These are phyloP conservation scores for Kodamaea laetipori DNA, from an alignment of 805 yeast species.

Conservation along the genomic window DNA sequence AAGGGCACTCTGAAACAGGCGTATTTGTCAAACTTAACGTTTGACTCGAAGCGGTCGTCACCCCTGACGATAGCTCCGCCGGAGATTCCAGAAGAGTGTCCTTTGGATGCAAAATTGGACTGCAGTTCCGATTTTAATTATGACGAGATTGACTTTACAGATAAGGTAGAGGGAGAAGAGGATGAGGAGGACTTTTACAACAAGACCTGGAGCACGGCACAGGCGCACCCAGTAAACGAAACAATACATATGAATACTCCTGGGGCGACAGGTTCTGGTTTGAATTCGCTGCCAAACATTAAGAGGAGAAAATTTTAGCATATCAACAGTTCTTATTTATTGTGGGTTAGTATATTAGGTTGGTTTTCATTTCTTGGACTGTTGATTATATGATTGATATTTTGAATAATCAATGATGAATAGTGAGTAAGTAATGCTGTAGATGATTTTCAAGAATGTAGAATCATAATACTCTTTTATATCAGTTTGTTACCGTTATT, in stretches of 20 bases:
- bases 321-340: conserved; percentile 3
- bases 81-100: too few relatives aligned
- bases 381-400: conserved; percentile 1
- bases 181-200: conserved; percentile 22
- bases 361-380: conserved; percentile 6
- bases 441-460: too few relatives aligned
- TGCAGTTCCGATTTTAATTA: conserved; percentile 17
- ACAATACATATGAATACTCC: conserved; percentile 3
- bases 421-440: too few relatives aligned
- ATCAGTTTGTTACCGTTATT: too few relatives aligned
- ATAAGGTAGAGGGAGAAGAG: conserved; percentile 20
- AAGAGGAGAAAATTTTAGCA: conserved; percentile 3
- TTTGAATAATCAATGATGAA: background rate
- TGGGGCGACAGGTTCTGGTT: background rate
- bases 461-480: too few relatives aligned
- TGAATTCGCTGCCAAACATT: conserved; percentile 7
- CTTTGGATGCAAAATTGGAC: conserved; percentile 8
- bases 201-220: conserved; percentile 19
- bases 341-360: conserved; percentile 2
- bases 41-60: conserved; percentile 2
- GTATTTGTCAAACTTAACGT: conserved; percentile 8
- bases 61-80: conserved; percentile 7
- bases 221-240: conserved; percentile 7
- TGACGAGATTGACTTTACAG: conserved; percentile 24
- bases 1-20: conserved; percentile 22